A percentile compares a stretch with the other conserved stretches of the same genome.
These are phyloP conservation scores for Sporisorium sorghi DNA, from an alignment of 1,284 basidiomycete species.

Conservation along the genomic window DNA sequence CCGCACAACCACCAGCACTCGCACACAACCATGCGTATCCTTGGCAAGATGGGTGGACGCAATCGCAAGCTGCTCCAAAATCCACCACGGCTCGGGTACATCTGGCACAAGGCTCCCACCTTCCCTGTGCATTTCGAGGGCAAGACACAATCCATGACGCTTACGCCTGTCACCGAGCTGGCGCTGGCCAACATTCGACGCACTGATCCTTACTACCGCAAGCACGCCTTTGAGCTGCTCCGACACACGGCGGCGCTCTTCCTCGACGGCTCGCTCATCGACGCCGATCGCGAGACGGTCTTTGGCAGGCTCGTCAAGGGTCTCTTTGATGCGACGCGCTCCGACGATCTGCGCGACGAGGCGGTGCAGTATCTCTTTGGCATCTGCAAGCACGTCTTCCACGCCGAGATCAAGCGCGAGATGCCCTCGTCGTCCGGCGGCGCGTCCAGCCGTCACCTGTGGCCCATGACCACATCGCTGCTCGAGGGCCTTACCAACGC, in stretches of 20 bases:
- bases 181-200: conserved; percentile 78
- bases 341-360: conserved; percentile 78
- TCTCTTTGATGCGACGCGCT: conserved; percentile 81
- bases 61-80: conserved; percentile 85
- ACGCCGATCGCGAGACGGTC: conserved; percentile 79
- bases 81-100: conserved; percentile 81
- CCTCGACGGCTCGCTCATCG: conserved; percentile 74
- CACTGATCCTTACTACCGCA: conserved; percentile 76
- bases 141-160: conserved; percentile 75
- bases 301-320: conserved; percentile 79
- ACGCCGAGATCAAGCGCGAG: conserved; percentile 70
- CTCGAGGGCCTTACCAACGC: conserved; percentile 64
- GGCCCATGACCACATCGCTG: conserved; percentile 71
- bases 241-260: conserved; percentile 80
- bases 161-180: conserved; percentile 79
- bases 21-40: conserved; percentile 93
- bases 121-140: conserved; percentile 54
- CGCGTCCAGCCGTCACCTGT: conserved; percentile 74
- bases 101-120: conserved; percentile 37
- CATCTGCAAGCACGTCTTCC: conserved; percentile 78
- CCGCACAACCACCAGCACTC: conserved; percentile 92
- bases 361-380: conserved; percentile 79
- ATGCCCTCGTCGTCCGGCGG: conserved; percentile 70
- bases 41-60: conserved; percentile 95
- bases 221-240: conserved; percentile 82